Base-by-base conservation (phyloP, 1,139 yeast genomes). In the Geotrichum reessii region DNA sequence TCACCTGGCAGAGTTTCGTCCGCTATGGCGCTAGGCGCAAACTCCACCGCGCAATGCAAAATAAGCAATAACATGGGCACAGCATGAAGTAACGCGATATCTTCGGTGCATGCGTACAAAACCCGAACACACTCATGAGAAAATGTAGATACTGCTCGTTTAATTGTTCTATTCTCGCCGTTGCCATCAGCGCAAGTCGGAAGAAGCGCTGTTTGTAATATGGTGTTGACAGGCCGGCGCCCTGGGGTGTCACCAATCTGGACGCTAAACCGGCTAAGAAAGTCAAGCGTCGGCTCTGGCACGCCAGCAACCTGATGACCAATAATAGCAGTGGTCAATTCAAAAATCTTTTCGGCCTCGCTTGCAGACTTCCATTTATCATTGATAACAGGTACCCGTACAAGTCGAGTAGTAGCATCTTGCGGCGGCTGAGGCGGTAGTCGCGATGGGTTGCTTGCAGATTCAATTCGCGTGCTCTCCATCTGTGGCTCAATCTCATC, bases 51-150 rank as follows among this genome's bases (percentile, higher is more conserved):
- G 57, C 82, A 81, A 62, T 81, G 80, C 52, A 85, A 72, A 46
- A 85, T 66, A 0, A 84, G 74, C 1, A 84, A 67, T 19, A 85
- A 63, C 67, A 83, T 83, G 1, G 90, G 89, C 0, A 83, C 74
- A 0, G 82, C 1, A 77, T 49, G 48, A 7, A 42, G 3, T n/a
- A 52, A 7, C 3, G 33, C 25, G 14, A 14, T 25, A n/a, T 52
- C 37, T 7, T 40, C 24, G n/a, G 44, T 17, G 40, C 54, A 52
- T 1, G 24, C 14, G 14, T 52, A 27, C 31, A 52, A n/a, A 12
- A 42, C 47, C 24, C 12, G 37, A 14, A 52, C 24, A 21, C 49
- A 52, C 24, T 9, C 28, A 5, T 19, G 28, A 17, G 37, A 12
- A 25, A 42, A 52, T 14, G 17, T 40, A 14, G n/a, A 28, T 17